Conservation (phyloP, 192 early-diverging fungal genomes). For the Gamsiella multidivaricata region DNA sequence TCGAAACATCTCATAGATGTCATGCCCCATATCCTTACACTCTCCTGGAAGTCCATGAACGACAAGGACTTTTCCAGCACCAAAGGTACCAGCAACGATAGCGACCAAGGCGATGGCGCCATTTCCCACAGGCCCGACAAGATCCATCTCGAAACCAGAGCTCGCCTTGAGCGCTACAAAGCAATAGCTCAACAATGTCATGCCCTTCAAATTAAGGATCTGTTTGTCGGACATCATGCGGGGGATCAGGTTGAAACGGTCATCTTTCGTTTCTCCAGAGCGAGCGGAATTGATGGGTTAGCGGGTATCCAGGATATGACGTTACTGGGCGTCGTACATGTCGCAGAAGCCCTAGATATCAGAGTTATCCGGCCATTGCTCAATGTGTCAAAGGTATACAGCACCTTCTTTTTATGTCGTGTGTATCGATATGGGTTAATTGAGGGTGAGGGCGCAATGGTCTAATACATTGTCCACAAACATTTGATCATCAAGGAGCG, state of each 20-base stretch:
- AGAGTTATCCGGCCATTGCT: constrained; percentile 56
- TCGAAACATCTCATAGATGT: constrained; percentile 23
- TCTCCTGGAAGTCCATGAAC: background rate
- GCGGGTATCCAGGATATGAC: constrained; percentile 44
- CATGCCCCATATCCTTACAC: constrained; percentile 17
- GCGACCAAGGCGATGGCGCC: background rate
- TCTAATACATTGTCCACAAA: no score
- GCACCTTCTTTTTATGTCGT: background rate
- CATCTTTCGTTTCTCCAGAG: constrained; percentile 53
- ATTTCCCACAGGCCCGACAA: constrained; percentile 24
- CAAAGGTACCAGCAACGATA: background rate
- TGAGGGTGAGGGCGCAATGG: no score
- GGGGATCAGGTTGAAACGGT: constrained; percentile 62
- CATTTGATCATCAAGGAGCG: no score
- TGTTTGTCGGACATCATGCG: constrained; percentile 58
- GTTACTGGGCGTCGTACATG: constrained; percentile 47
- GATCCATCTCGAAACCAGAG: constrained; percentile 48
- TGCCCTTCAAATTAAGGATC: constrained; percentile 39
- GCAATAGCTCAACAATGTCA: constrained; percentile 53
- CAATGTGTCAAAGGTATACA: constrained; percentile 50
- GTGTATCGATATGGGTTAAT: no score
- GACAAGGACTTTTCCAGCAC: background rate
- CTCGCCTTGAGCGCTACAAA: constrained; percentile 51
- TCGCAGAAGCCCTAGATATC: constrained; percentile 52
- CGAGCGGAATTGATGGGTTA: constrained; percentile 61